Base-by-base conservation (phyloP, 306 rosid species). In the Comarum palustre region DNA sequence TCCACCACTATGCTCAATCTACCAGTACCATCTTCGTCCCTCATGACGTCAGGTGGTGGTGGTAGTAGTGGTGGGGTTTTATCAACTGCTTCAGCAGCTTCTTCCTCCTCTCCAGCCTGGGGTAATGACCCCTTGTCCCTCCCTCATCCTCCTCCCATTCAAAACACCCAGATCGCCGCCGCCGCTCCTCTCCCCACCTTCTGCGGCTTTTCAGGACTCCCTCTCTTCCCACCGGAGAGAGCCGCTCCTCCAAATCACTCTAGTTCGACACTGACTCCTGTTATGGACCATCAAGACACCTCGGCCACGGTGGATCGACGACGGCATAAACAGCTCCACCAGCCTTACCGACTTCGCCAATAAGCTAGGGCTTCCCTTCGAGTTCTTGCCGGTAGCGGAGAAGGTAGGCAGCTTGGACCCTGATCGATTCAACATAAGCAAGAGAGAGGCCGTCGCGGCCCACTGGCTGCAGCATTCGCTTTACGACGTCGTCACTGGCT, bases 391-490 rank as follows among this genome's bases (percentile, higher is more conserved):
- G 0, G 88, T 94, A 59, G 96, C 96, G 4, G 99, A 91, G 13
- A 94, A 88, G 81, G 90, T 90, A 25, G 99, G 97, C 31, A 91
- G 87, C 74, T 66, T 94, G 78, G 96, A 91, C 73, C 84, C 85
- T 4, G 93, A 89, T 74, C 85, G 80, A 80, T 87, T 94, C 20
- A 88, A 87, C 43, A 87, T 91, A 17, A 85, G 86, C 79, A 89
- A 91, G 71, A 74, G 93, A 19, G 99, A 94, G 75, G 99, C 96
- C 59, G 95, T 94, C n/a, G 99, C 99, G 46, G 97, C 91, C 3
- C 99, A 94, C 60, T 94, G 99, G 99, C 66, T 94, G 85, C 97
- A 94, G 77, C 99, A 94, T 84, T 91, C 99, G 11, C 92, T 94
- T 45, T 94, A 94, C 69, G 99, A 94, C 75, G 96, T 94, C 75